Evolutionary conservation across 208 protist genomes (phyloP), one percentile per base, ranked within the genome.

Genomic region (Endotrypanum monterogeii): DNA sequence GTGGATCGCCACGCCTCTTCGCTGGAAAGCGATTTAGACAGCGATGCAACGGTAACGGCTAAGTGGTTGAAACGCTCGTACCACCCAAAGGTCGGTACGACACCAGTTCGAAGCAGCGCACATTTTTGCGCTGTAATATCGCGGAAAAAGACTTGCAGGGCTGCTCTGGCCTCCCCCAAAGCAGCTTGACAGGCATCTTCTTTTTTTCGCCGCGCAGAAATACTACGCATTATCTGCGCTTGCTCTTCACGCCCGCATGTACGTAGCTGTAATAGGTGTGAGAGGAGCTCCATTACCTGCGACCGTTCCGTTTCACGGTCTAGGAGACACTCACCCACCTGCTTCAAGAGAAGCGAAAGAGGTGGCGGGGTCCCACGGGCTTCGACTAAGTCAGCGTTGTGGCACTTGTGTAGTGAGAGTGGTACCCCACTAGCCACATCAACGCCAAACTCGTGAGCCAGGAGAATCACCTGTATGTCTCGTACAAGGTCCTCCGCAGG

Each of bases 401-500:
- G 46, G 71, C 12, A 28, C 23, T 65, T 11, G 0, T n/a, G 66
- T 75, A 54, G 73, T 66, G 70, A 80, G 52, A 50, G 52, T 32
- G 56, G 85, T 0, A 55, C 39, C 0, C 75, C 75, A n/a, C 75
- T 79, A 1, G 41, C 71, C 9, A 88, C 51, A 57, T 89, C 84
- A 28, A 89, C 66, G 5, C 56, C 57, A 70, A 84, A 87, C 3
- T 67, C 37, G 30, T 61, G 37, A 2, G 75, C 81, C 5, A 80
- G 68, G 2, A 80, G 55, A 25, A 90, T 74, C 8, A 87, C 32
- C 2, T 51, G 61, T 8, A 85, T 56, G 41, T 87, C 85, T 14
- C 37, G 57, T 46, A 85, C 16, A 12, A 90, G 62, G 30, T 78
- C 80, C 4, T 81, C 80, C 6, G 71, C 8, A 0, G 89, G 89